These are phyloP conservation scores for Pestalotiopsis sp. DNA, from an alignment of 2,329 filamentous ascomycete genomes.

Conservation along the genomic window DNA sequence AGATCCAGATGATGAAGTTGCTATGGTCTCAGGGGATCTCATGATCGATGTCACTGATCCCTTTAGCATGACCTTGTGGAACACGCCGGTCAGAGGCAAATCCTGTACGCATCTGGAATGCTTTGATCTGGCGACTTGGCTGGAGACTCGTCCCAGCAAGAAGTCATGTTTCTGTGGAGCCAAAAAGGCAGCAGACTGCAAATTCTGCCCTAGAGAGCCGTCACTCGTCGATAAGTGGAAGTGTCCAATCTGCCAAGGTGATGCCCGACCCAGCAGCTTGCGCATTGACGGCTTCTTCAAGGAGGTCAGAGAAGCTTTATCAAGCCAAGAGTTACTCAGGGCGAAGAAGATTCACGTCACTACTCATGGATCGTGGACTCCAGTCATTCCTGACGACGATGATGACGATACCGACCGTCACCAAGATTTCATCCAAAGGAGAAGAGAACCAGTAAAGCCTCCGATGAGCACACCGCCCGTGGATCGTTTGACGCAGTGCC, in stretches of 20 bases:
- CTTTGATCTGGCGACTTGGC: conserved; percentile 84
- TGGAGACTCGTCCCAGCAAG: conserved; percentile 62
- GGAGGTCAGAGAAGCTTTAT: conserved; percentile 58
- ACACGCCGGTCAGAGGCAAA: conserved; percentile 68
- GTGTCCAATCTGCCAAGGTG: conserved; percentile 79
- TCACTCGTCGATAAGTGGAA: conserved; percentile 72
- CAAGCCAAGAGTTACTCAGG: conserved; percentile 44
- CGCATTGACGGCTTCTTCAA: conserved; percentile 73
- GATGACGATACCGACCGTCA: conserved; percentile 31
- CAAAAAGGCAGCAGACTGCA: conserved; percentile 31
- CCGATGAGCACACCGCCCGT: neutral
- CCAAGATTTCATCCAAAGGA: conserved; percentile 17
- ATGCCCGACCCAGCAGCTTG: conserved; percentile 74
- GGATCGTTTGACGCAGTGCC: neutral
- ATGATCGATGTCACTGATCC: conserved; percentile 67
- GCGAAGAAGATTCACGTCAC: conserved; percentile 63
- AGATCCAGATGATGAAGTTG: conserved; percentile 56
- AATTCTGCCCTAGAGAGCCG: conserved; percentile 44
- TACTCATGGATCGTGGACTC: conserved; percentile 65
- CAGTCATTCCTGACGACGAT: conserved; percentile 37
- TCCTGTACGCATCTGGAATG: conserved; percentile 79
- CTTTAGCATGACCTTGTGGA: conserved; percentile 64
- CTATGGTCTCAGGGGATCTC: conserved; percentile 57
- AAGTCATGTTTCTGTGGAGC: conserved; percentile 35
- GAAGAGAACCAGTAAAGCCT: neutral